These are phyloP conservation scores for Pueraria montana DNA, from an alignment of 306 rosid genomes.

Conservation along the genomic window DNA sequence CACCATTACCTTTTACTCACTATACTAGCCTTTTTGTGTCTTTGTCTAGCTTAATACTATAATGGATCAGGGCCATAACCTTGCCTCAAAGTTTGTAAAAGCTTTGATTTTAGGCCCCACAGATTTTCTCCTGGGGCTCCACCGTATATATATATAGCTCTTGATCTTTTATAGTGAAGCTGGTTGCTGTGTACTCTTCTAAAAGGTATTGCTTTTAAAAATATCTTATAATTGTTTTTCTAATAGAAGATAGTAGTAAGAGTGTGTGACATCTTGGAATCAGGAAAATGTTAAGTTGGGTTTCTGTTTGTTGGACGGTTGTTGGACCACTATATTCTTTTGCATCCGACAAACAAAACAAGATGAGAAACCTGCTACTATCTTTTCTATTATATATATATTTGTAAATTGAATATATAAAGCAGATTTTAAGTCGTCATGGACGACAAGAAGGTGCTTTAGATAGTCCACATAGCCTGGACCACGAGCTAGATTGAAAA, in stretches of 20 bases:
- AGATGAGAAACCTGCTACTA: not conserved
- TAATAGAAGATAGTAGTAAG: constrained; percentile 27
- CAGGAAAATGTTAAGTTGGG: constrained; percentile 53
- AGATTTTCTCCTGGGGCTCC: constrained; percentile 58
- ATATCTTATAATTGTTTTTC: not conserved
- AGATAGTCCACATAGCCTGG: constrained; percentile 1
- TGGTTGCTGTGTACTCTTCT: constrained; percentile 25
- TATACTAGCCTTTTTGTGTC: constrained; percentile 45
- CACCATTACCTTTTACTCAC: constrained; percentile 49
- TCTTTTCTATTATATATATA: not conserved
- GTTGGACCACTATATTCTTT: constrained; percentile 49
- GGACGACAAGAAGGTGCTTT: constrained; percentile 28
- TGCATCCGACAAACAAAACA: constrained; percentile 24
- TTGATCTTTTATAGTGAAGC: constrained; percentile 25
- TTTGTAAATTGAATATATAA: constrained; percentile 14
- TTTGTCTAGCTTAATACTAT: constrained; percentile 47
- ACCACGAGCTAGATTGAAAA: not conserved
- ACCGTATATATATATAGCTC: constrained; percentile 36
- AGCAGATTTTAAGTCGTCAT: not conserved
- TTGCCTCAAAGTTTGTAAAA: constrained; percentile 66
- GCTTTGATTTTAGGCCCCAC: constrained; percentile 55
- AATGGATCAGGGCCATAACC: constrained; percentile 31
- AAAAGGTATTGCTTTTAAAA: constrained; percentile 34
- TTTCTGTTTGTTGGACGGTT: constrained; percentile 45
- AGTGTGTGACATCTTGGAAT: constrained; percentile 40